Evolutionary conservation across 2,329 filamentous ascomycete genomes (phyloP), one percentile per base, ranked within the genome.

Genomic region (Fusarium multiceps): DNA sequence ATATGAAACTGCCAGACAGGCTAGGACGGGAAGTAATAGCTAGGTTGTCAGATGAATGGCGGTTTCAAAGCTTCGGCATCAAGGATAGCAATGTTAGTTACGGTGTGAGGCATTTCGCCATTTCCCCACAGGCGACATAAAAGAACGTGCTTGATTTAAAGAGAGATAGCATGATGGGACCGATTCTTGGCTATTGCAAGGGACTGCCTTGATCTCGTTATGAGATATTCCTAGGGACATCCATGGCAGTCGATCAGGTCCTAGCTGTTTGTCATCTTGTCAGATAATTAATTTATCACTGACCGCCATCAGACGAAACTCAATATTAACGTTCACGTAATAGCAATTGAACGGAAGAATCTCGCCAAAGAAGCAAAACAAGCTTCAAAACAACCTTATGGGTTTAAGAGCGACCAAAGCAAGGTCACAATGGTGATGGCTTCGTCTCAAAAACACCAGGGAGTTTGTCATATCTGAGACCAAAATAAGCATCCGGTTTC

Each of bases 1-100:
- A 59, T 55, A 47, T 74, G 72, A 74, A 74, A 74, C 71, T 59
- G 56, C 63, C 53, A 58, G 49, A 59, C 34, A 49, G 58, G 66
- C 49, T 13, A 53, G 37, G 23, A 51, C 32, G 18, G 32, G 49
- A 41, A 27, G 45, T 56, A 62, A 14, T 14, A 32, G 47, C 50
- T 47, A 62, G 66, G 59, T 55, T 47, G 20, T 41, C 18, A 62
- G 50, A 61, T 71, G 68, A 45, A 64, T 58, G 46, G 57, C 47
- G 40, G 68, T 72, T 74, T 73, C 72, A 73, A 47, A 63, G 57
- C 50, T 23, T 59, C 37, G 42, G 57, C 46, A 57, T 48, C 66
- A 71, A 62, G 61, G 63, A 58, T 66, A 34, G 34, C 43, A 47
- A 43, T 42, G 41, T 51, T 61, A 47, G 46, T 40, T 54, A 42